Evolutionary conservation across 345 rosid genomes (phyloP).

Genomic region (Abelmoschus esculentus): DNA sequence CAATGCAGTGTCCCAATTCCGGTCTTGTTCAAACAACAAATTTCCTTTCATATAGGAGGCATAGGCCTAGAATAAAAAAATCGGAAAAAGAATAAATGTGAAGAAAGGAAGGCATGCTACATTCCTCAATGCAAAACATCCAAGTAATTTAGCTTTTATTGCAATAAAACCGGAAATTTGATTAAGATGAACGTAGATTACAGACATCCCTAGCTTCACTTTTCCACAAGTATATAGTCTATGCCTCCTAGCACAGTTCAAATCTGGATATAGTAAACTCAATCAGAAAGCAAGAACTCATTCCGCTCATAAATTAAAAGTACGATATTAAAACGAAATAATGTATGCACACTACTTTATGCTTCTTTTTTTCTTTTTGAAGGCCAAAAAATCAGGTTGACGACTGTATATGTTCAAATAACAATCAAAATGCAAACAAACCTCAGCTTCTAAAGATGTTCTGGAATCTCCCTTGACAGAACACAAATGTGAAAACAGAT

Average conservation of each 20-base stretch:
- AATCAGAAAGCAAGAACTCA: not conserved
- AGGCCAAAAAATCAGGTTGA: not conserved
- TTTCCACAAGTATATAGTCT: not conserved
- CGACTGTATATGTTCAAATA: no score
- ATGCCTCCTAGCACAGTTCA: not conserved
- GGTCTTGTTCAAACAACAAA: constrained; percentile 92
- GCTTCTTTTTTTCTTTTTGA: not conserved
- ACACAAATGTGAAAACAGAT: constrained; percentile 69
- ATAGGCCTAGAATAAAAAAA: constrained; percentile 55
- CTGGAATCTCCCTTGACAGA: constrained; percentile 79
- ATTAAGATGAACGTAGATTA: not conserved
- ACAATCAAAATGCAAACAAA: constrained; percentile 21
- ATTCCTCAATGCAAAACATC: not conserved
- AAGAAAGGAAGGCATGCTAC: not conserved
- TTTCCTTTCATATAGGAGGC: constrained; percentile 98
- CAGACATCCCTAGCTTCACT: not conserved
- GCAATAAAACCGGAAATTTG: not conserved
- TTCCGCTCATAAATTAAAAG: not conserved
- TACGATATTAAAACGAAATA: not conserved
- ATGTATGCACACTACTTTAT: not conserved
- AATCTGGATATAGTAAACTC: not conserved
- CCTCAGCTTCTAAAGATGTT: constrained; percentile 98
- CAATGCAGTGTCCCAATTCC: constrained; percentile 81
- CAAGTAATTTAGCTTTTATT: not conserved
- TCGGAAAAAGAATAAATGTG: not conserved